Percentiles rank a stretch among this genome's conserved stretches.
Conservation (phyloP, 2,329 filamentous ascomycete genomes). For the Trichoderma simmonsii region DNA sequence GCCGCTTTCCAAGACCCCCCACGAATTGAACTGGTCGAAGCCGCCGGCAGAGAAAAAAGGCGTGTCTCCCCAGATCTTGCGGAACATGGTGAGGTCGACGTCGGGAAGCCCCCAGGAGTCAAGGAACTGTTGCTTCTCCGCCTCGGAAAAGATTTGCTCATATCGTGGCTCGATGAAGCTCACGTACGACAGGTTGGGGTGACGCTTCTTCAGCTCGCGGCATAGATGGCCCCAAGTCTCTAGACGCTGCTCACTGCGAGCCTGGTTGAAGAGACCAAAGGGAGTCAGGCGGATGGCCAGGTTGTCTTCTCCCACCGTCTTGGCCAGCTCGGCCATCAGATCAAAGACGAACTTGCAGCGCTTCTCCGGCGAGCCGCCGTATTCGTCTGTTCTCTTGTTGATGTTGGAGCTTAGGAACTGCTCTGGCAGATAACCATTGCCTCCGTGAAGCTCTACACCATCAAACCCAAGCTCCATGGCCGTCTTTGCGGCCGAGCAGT, state of each 20-base stretch:
- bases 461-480: constrained; percentile 54
- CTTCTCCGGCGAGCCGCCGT: constrained; percentile 34
- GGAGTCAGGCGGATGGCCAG: constrained; percentile 45
- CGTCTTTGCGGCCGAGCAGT: constrained; percentile 32
- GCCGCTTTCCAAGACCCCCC: constrained; percentile 42
- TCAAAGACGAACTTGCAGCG: constrained; percentile 52
- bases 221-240: constrained; percentile 53
- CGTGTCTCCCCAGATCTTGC: constrained; percentile 48
- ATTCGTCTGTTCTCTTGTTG: constrained; percentile 37
- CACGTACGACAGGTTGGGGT: constrained; percentile 49
- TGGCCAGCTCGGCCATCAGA: constrained; percentile 45
- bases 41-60: constrained; percentile 57
- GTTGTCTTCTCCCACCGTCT: constrained; percentile 44
- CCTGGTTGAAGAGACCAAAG: constrained; percentile 51
- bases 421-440: constrained; percentile 40
- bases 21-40: constrained; percentile 49
- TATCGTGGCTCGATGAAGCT: constrained; percentile 55
- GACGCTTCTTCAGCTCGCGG: constrained; percentile 42
- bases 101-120: constrained; percentile 44
- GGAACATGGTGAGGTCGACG: constrained; percentile 46
- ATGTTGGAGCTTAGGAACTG: constrained; percentile 38
- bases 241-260: constrained; percentile 47
- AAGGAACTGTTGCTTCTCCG: constrained; percentile 49
- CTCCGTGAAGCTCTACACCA: constrained; percentile 41
- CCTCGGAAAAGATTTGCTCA: constrained; percentile 49